A percentile compares a stretch with the other conserved stretches of the same genome.
Evolutionary conservation across 108 stramenopile genomes (phyloP).

Genomic region (Stephanodiscus minutulus): DNA sequence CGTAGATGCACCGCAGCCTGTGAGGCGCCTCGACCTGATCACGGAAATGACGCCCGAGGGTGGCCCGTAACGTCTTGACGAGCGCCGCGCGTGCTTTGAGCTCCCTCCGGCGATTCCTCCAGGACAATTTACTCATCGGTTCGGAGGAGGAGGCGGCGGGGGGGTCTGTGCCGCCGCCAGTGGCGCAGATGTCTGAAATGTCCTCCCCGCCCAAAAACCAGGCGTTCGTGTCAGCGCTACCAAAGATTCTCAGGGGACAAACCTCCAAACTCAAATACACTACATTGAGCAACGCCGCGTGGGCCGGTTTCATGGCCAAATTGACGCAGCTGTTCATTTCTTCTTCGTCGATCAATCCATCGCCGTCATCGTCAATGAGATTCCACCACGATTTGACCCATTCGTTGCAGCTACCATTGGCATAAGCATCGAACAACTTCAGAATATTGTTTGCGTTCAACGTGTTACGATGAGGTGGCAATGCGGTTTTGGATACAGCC

Average conservation of each 20-base stretch:
- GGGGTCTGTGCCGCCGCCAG: constrained; percentile 16
- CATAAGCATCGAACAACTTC: constrained; percentile 53
- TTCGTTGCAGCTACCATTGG: constrained; percentile 42
- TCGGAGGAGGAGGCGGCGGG: neutral
- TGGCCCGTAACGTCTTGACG: constrained; percentile 53
- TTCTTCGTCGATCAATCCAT: constrained; percentile 82
- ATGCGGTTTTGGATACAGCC: constrained; percentile 50
- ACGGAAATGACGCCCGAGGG: constrained; percentile 68
- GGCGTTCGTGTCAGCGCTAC: constrained; percentile 14
- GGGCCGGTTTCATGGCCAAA: constrained; percentile 60
- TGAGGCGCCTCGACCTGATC: constrained; percentile 87
- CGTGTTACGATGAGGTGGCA: constrained; percentile 35
- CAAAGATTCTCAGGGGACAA: constrained; percentile 45
- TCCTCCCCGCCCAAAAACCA: constrained; percentile 38
- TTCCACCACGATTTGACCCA: constrained; percentile 77
- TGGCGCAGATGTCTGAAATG: constrained; percentile 21
- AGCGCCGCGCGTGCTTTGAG: constrained; percentile 56
- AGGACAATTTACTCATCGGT: constrained; percentile 55
- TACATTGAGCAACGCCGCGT: constrained; percentile 53
- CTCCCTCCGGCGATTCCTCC: constrained; percentile 70
- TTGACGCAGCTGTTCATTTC: constrained; percentile 80
- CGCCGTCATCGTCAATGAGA: constrained; percentile 72
- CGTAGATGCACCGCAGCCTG: constrained; percentile 86
- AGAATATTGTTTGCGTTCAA: constrained; percentile 34
- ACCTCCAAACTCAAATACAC: constrained; percentile 44